Base-by-base conservation (phyloP, 2,329 filamentous ascomycete genomes). In the Grosmannia clavigera region DNA sequence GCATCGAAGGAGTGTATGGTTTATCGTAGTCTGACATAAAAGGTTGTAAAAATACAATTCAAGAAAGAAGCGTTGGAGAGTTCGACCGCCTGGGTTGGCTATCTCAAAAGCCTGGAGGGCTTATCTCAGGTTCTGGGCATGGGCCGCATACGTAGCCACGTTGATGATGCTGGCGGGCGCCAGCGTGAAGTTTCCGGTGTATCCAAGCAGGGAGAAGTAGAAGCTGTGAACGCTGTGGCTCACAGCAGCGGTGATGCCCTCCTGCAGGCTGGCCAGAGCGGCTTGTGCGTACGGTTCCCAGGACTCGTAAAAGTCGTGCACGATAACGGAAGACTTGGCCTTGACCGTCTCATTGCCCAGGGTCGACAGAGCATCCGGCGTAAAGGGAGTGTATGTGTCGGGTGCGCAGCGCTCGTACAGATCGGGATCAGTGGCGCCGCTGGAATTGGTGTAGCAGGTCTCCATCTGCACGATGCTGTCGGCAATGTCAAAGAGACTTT, bases 231-330 rank as follows among this genome's bases (percentile, higher is more conserved):
- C 54, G 33, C 56, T 57, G 59, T 61, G 61, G 46, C 19, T 25
- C 25, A 61, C 35, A 22, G 61, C 52, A 9, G 59, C 62, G 3
- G 27, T 55, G 16, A 64, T 55, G 51, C 56, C 48, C 0, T 11
- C 38, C 52, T 61, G 27, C 0, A 64, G 60, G 29, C 40, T 29
- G 5, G 57, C 10, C 27, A 61, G 35, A 6, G 62, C 29, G 1
- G 62, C 62, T 4, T 51, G 14, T 10, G 22, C 16, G 54, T 60
- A 64, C 43, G 63, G 62, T 4, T 35, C 38, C 52, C 54, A 63
- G n/a, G 50, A 40, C 35, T 64, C 59, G 56, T 64, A 64, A n/a
- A 54, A 60, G 54, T 64, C 63, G 60, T 64, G 63, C 25, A 64
- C 59, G 33, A 64, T 56, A 19, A 64, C 55, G 38, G 62, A 63